Percentiles rank a stretch among this genome's conserved stretches.
phyloP scores from a whole-genome alignment of 371 early-diverging fungal genomes.

The Sporodiniella umbellata region DNA sequence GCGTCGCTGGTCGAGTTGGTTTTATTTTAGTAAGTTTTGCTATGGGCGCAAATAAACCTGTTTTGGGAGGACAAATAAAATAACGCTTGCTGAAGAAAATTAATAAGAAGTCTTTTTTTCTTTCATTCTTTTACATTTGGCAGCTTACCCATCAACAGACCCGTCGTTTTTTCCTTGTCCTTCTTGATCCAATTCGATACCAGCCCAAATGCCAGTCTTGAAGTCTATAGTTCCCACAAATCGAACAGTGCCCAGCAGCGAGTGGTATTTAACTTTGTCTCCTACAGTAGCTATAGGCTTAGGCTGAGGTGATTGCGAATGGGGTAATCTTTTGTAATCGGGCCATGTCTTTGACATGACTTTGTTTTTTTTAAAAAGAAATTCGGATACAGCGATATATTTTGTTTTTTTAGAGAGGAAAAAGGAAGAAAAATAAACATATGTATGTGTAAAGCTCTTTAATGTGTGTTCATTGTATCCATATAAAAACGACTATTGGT shows the following conservation, averaged over 20 bases:
- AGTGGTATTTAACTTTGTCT: constrained; percentile 13
- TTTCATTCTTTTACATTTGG: not conserved
- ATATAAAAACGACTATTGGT: no score
- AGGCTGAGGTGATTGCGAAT: constrained; percentile 5
- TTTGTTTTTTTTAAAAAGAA: not conserved
- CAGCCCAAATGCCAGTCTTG: constrained; percentile 76
- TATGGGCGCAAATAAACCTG: constrained; percentile 20
- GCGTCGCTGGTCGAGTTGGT: constrained; percentile 14
- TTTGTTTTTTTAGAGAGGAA: not conserved
- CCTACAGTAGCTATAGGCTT: constrained; percentile 2
- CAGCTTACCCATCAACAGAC: constrained; percentile 54
- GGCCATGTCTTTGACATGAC: constrained; percentile 17
- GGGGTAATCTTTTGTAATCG: constrained; percentile 1
- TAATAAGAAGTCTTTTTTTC: not conserved
- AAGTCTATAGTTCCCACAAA: constrained; percentile 67
- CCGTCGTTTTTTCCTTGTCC: constrained; percentile 80
- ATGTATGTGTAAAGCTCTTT: not conserved
- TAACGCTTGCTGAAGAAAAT: constrained; percentile 18
- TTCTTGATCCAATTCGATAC: constrained; percentile 64
- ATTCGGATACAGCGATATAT: not conserved
- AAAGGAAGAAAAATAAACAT: not conserved
- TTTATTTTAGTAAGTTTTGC: constrained; percentile 11
- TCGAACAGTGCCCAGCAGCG: constrained; percentile 51
- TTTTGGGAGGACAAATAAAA: constrained; percentile 24
- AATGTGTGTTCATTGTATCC: no score